Percentiles rank a stretch among this genome's conserved stretches.
Evolutionary conservation across 805 yeast species (phyloP).

Genomic region (Hanseniaspora lindneri): DNA sequence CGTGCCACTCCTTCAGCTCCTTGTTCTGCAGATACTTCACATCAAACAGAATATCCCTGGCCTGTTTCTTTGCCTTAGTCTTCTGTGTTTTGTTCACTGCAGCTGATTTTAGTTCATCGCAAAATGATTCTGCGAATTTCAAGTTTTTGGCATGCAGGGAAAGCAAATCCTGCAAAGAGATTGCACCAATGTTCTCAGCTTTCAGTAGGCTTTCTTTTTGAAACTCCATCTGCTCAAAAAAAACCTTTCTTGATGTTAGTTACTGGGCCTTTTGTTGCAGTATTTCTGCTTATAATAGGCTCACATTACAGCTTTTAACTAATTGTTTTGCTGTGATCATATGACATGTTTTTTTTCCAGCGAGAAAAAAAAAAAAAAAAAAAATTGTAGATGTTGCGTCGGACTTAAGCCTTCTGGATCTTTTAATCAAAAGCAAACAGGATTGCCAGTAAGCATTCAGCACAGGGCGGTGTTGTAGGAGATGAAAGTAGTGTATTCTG

Average conservation of each 20-base stretch:
- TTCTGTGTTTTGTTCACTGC: slow-evolving; percentile 52
- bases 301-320: too few relatives aligned
- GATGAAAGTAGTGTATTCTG: too few relatives aligned
- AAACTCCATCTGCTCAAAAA: background rate
- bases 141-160: slow-evolving; percentile 55
- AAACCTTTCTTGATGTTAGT: too few relatives aligned
- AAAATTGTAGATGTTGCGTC: too few relatives aligned
- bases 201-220: background rate
- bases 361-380: too few relatives aligned
- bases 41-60: slow-evolving; percentile 47
- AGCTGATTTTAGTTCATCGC: slow-evolving; percentile 70
- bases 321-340: too few relatives aligned
- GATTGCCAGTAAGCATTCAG: too few relatives aligned
- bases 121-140: slow-evolving; percentile 51
- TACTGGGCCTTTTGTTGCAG: too few relatives aligned
- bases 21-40: slow-evolving; percentile 42
- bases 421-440: background rate
- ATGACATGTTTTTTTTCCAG: too few relatives aligned
- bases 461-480: too few relatives aligned
- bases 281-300: too few relatives aligned
- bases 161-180: background rate
- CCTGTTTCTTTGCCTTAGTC: slow-evolving; percentile 50
- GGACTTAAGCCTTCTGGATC: background rate
- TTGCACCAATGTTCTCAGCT: background rate
- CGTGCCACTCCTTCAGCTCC: slow-evolving; percentile 34